These are phyloP conservation scores for Pseudogymnoascus sp. DNA, from an alignment of 2,329 filamentous ascomycete genomes.

Conservation along the genomic window DNA sequence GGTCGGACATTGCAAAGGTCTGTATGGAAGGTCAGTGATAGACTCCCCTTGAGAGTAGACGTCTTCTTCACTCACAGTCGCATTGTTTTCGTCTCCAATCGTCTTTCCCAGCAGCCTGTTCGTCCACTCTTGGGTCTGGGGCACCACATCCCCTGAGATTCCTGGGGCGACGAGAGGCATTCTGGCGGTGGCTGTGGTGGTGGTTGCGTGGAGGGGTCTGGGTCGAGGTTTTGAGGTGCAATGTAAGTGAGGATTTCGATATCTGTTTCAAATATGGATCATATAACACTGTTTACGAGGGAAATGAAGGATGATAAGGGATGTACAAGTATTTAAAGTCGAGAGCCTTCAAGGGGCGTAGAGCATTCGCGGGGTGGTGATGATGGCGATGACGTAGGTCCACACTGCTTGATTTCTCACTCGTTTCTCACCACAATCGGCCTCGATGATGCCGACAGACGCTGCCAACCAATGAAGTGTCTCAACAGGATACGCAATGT, in stretches of 20 bases:
- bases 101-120: conserved; percentile 1
- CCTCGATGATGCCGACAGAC: not conserved
- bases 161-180: conserved; percentile 1
- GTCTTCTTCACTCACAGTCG: not conserved
- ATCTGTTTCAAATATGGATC: not conserved
- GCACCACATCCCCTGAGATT: not conserved
- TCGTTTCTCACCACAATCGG: not conserved
- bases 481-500: not conserved
- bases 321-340: not conserved
- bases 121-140: conserved; percentile 1
- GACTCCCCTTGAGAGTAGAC: too few species aligned
- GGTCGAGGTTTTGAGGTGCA: not conserved
- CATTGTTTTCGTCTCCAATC: not conserved
- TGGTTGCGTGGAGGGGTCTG: not conserved
- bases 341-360: not conserved
- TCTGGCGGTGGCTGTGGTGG: not conserved
- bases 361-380: not conserved
- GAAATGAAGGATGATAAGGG: not conserved
- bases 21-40: not conserved
- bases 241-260: not conserved
- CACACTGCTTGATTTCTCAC: not conserved
- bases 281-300: not conserved
- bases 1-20: not conserved
- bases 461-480: not conserved
- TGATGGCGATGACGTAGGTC: not conserved